These are phyloP conservation scores for Coprinopsis strossmayeri DNA, from an alignment of 768 basidiomycete species.

Conservation along the genomic window DNA sequence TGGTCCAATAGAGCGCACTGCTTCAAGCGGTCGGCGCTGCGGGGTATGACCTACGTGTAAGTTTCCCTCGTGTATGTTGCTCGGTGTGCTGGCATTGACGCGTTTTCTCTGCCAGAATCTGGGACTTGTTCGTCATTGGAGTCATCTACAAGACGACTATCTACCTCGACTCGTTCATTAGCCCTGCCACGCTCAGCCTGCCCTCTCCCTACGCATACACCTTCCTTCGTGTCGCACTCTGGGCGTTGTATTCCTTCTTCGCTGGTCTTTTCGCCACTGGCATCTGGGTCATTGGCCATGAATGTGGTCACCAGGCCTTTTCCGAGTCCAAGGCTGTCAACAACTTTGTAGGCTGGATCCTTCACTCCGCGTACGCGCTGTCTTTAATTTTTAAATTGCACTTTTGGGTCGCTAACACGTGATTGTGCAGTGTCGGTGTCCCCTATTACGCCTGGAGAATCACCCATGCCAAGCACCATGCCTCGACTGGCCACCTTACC, in stretches of 20 bases:
- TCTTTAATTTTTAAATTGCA: constrained; percentile 13
- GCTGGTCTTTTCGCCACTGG: constrained; percentile 86
- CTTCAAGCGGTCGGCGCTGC: constrained; percentile 82
- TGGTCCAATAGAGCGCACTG: constrained; percentile 70
- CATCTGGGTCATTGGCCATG: constrained; percentile 91
- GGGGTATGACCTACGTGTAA: constrained; percentile 74
- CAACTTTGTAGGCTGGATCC: constrained; percentile 86
- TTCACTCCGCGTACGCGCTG: constrained; percentile 74
- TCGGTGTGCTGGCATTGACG: neutral
- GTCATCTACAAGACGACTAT: constrained; percentile 61
- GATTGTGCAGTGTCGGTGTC: constrained; percentile 66
- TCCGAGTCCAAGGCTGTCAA: constrained; percentile 89
- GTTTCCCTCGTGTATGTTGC: constrained; percentile 17
- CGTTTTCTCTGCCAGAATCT: constrained; percentile 37
- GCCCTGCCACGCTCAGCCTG: constrained; percentile 46
- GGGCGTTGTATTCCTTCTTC: constrained; percentile 78
- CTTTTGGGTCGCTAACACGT: constrained; percentile 16
- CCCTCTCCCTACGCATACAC: constrained; percentile 58
- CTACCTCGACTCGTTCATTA: constrained; percentile 58
- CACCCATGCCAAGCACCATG: constrained; percentile 92
- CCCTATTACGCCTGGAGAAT: constrained; percentile 98
- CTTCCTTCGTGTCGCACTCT: constrained; percentile 57
- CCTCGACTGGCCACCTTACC: constrained; percentile 87
- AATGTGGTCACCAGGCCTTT: constrained; percentile 96
- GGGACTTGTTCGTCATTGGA: constrained; percentile 69